Evolutionary conservation across 139 green algal species (phyloP).

Genomic region (Ettlia oleoabundans): DNA sequence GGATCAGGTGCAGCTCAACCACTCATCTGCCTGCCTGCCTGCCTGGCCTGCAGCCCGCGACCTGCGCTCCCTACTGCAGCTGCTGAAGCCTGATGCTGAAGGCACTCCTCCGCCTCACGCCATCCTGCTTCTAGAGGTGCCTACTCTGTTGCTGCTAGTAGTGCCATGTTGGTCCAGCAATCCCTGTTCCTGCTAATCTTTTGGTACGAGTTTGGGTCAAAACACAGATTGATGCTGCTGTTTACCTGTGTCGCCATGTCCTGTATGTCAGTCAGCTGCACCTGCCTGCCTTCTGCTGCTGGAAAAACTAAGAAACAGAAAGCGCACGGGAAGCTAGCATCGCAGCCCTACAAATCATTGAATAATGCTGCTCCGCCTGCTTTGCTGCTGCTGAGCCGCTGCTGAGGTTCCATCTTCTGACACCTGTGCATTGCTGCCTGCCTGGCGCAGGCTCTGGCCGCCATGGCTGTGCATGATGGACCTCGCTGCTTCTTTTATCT

Average conservation of each 20-base stretch:
- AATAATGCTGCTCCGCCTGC: no score
- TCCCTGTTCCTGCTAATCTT: no score
- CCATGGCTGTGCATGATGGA: slow-evolving; percentile 43
- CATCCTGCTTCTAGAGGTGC: background rate
- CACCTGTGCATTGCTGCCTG: no score
- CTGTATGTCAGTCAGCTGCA: background rate
- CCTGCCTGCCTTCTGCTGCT: background rate
- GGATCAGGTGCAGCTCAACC: background rate
- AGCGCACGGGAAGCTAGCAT: no score
- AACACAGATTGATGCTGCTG: no score
- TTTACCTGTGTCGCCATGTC: no score
- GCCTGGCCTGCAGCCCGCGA: slow-evolving; percentile 36
- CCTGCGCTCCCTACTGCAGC: slow-evolving; percentile 43
- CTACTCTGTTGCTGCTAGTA: background rate
- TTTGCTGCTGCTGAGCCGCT: background rate
- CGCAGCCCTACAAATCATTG: no score
- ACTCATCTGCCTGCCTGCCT: background rate
- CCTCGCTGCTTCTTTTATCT: slow-evolving; percentile 58
- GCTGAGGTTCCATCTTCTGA: no score
- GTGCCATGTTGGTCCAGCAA: background rate
- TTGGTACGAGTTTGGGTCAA: no score
- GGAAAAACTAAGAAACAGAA: no score
- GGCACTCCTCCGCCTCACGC: background rate
- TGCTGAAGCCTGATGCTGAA: slow-evolving; percentile 23
- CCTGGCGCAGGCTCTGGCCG: slow-evolving; percentile 26